Evolutionary conservation across 176 grass and related monocot species (phyloP).

Genomic region (Panicum miliaceum): DNA sequence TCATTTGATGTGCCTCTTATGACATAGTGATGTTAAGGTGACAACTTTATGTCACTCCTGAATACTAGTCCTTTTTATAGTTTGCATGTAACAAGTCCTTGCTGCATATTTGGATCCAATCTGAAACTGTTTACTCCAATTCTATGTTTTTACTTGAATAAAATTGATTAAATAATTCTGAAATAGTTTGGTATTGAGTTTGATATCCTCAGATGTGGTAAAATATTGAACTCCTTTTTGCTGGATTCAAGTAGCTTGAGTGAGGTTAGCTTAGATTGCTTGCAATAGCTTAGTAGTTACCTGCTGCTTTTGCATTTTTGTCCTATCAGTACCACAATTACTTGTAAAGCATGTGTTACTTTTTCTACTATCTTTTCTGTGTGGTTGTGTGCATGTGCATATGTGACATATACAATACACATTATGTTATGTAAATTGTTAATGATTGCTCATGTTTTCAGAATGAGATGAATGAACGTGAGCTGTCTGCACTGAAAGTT

Average conservation of each 20-base stretch:
- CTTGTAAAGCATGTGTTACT: not conserved
- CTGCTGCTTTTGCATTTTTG: not conserved
- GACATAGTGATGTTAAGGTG: not conserved
- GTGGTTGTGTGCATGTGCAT: not conserved
- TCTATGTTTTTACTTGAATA: not conserved
- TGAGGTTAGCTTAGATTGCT: conserved; percentile 21
- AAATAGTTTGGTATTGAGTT: not conserved
- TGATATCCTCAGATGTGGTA: conserved; percentile 6
- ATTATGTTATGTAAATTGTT: conserved; percentile 14
- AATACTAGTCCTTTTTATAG: not conserved
- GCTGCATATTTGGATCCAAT: conserved; percentile 1
- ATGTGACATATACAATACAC: not conserved
- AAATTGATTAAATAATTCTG: not conserved
- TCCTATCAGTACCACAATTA: not conserved
- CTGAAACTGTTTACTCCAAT: not conserved
- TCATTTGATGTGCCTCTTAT: not conserved
- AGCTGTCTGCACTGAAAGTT: conserved; percentile 76
- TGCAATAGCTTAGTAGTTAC: conserved; percentile 4
- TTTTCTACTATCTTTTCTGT: not conserved
- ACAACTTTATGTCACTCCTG: not conserved
- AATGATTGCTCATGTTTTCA: conserved; percentile 36
- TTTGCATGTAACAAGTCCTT: not conserved
- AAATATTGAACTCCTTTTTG: conserved; percentile 8
- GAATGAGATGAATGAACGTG: conserved; percentile 87
- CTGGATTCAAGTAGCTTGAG: not conserved